phyloP scores from a whole-genome alignment of 257 asterid genomes.

The Solanum virginianum region DNA sequence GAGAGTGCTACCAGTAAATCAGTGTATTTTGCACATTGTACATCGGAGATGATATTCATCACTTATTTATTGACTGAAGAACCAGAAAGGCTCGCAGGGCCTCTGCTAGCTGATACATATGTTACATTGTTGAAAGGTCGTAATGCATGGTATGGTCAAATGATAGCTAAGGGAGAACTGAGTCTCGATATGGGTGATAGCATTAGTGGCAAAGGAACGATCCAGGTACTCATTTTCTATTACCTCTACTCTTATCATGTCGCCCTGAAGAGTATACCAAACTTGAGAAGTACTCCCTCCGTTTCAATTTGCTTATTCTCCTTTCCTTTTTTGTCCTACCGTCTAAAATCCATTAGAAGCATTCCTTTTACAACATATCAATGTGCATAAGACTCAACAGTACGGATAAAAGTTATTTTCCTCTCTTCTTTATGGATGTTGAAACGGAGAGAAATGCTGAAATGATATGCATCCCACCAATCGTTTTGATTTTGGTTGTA shows the following conservation, averaged over 20 bases:
- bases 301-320: background rate
- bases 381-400: background rate
- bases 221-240: slow-evolving; percentile 45
- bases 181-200: slow-evolving; percentile 84
- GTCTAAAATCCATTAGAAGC: background rate
- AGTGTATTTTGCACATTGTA: slow-evolving; percentile 87
- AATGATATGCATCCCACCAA: background rate
- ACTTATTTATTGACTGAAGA: slow-evolving; percentile 75
- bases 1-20: slow-evolving; percentile 94
- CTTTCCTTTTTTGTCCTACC: background rate
- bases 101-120: slow-evolving; percentile 80
- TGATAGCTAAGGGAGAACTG: slow-evolving; percentile 74
- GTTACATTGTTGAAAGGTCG: slow-evolving; percentile 88
- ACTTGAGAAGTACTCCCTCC: background rate
- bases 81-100: slow-evolving; percentile 92
- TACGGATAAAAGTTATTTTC: background rate
- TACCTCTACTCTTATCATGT: background rate
- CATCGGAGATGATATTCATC: slow-evolving; percentile 87
- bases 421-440: background rate
- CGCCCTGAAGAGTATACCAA: background rate
- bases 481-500: background rate
- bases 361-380: background rate
- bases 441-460: background rate
- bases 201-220: slow-evolving; percentile 89
- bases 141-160: slow-evolving; percentile 86